Base-by-base conservation (phyloP, 1,139 yeast species). In the Blastobotrys ciferrii region DNA sequence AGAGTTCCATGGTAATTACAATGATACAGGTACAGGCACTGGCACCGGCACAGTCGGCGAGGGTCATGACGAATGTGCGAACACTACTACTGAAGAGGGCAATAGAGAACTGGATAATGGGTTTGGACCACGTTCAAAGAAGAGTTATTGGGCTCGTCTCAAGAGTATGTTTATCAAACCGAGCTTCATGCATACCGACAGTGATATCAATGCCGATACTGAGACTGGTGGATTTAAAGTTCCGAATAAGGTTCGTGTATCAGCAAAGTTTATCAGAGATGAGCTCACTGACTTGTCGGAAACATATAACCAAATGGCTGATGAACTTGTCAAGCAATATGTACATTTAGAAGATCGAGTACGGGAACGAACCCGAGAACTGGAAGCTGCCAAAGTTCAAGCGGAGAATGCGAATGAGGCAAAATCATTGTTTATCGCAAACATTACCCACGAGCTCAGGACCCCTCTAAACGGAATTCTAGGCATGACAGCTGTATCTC, bases 321-420 rank as follows among this genome's bases (percentile, higher is more conserved):
- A 84, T 60, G 95, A 88, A 60, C 72, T 92, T 38, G 89, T 86
- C 53, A 77, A 80, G 54, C 97, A 91, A 62, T 91, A 91, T 61
- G 74, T 84, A 3, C 84, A 85, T 62, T 67, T 92, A 48, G 98
- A 92, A 68, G 95, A 88, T 56, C 77, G 96, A 53, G 98, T 92
- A n/a, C 77, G 81, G 48, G 82, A 82, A 40, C 78, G 98, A 62
- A 92, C 98, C 0, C 82, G 80, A 61, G 96, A 91, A 65, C 73
- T 91, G 43, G 96, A 89, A 65, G 87, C 84, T 1, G 94, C 95
- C 9, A 88, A 87, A 59, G 76, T 86, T 32, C 88, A 86, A 63
- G 97, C 97, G 0, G 97, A 91, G 67, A 79, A 84, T 33, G 98
- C 98, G 2, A 91, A 88, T 67, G 96, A 88, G 60, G 96, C 97